Percentiles rank a stretch among this genome's conserved stretches.
These are phyloP conservation scores for Rhododendron ferrugineum DNA, from an alignment of 148 eudicot genomes.

Conservation along the genomic window DNA sequence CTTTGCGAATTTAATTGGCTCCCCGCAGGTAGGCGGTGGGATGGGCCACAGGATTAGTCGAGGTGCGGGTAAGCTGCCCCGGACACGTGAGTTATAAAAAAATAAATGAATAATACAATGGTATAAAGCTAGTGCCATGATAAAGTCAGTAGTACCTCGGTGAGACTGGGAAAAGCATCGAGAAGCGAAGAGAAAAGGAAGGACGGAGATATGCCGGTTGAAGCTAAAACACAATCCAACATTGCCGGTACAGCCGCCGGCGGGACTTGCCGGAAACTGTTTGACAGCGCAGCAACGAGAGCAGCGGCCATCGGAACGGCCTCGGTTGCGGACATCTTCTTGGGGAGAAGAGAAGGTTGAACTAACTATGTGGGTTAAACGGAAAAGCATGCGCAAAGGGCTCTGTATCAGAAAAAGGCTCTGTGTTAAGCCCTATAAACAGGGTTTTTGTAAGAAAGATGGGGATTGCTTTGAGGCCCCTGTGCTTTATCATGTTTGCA, in stretches of 20 bases:
- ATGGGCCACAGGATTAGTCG: too few species aligned
- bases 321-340: constrained; percentile 8
- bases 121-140: not conserved
- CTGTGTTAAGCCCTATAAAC: not conserved
- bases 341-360: too few species aligned
- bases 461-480: not conserved
- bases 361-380: not conserved
- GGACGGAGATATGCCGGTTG: constrained; percentile 51
- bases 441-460: not conserved
- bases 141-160: constrained; percentile 31
- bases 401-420: not conserved
- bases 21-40: too few species aligned
- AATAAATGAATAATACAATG: not conserved
- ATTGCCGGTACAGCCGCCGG: constrained; percentile 76
- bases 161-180: constrained; percentile 35
- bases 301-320: constrained; percentile 7
- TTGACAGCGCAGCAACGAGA: constrained; percentile 23
- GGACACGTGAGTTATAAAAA: too few species aligned
- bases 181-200: constrained; percentile 52
- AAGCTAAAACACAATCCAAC: constrained; percentile 69
- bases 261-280: constrained; percentile 69
- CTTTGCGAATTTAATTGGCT: too few species aligned
- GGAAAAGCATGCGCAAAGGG: not conserved
- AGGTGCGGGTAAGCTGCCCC: too few species aligned
- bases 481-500: not conserved